A percentile compares a stretch with the other conserved stretches of the same genome.
Evolutionary conservation across 2,329 filamentous ascomycete species (phyloP).

Genomic region (Neocucurbitaria cava): DNA sequence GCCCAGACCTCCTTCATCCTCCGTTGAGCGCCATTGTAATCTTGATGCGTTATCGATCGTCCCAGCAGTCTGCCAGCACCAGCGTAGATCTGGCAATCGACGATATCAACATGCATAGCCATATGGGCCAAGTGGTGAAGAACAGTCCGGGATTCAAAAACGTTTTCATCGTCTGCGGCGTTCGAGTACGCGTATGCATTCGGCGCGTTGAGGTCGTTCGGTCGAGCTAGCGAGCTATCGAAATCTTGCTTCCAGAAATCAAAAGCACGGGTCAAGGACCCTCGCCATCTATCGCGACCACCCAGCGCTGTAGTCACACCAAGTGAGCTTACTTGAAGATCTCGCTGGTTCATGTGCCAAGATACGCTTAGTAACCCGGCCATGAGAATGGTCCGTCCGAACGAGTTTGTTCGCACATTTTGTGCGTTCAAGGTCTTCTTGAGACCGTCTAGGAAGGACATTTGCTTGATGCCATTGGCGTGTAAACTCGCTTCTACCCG

Average conservation of each 20-base stretch:
- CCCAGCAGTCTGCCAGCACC: conserved; percentile 85
- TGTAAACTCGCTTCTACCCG: conserved; percentile 81
- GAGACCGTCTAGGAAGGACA: conserved; percentile 87
- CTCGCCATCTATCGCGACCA: conserved; percentile 89
- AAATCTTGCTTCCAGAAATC: conserved; percentile 95
- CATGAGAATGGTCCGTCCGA: conserved; percentile 93
- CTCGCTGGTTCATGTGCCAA: conserved; percentile 97
- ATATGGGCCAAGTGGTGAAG: conserved; percentile 95
- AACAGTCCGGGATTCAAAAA: conserved; percentile 88
- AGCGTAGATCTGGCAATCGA: conserved; percentile 97
- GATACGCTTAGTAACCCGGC: conserved; percentile 90
- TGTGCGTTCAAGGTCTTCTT: conserved; percentile 89
- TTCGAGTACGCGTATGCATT: conserved; percentile 42
- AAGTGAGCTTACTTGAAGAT: conserved; percentile 88
- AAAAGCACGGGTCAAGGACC: conserved; percentile 83
- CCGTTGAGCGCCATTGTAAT: conserved; percentile 78
- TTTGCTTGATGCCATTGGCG: conserved; percentile 81
- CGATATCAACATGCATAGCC: conserved; percentile 96
- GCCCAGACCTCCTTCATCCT: conserved; percentile 92
- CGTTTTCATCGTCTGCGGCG: conserved; percentile 65
- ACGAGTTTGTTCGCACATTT: conserved; percentile 87
- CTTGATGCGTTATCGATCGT: conserved; percentile 80
- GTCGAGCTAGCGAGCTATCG: conserved; percentile 76
- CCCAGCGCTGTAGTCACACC: conserved; percentile 82
- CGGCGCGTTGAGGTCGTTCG: conserved; percentile 42